phyloP scores from a whole-genome alignment of 805 yeast species.

The Henningerozyma blattae region DNA sequence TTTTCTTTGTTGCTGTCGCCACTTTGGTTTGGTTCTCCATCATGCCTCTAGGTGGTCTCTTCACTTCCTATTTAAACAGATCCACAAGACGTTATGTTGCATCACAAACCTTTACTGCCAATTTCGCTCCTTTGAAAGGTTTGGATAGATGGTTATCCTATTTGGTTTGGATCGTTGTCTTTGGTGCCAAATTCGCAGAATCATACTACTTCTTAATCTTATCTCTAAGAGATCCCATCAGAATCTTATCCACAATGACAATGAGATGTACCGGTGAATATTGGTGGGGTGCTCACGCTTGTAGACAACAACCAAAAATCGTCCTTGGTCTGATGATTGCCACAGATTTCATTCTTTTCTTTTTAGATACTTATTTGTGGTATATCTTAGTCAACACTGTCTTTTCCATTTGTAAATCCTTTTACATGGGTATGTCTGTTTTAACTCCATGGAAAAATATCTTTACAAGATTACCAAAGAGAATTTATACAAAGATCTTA shows the following conservation, averaged over 20 bases:
- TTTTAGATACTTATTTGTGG: slow-evolving; percentile 99
- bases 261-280: slow-evolving; percentile 95
- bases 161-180: slow-evolving; percentile 79
- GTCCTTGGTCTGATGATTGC: slow-evolving; percentile 86
- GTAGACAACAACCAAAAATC: slow-evolving; percentile 79
- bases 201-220: slow-evolving; percentile 86
- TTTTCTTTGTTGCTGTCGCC: slow-evolving; percentile 77
- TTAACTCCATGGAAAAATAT: slow-evolving; percentile 99
- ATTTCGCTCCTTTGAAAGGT: slow-evolving; percentile 69
- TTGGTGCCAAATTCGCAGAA: slow-evolving; percentile 79
- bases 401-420: slow-evolving; percentile 94
- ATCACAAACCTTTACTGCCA: slow-evolving; percentile 92
- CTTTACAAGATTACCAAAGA: slow-evolving; percentile 94
- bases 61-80: slow-evolving; percentile 75
- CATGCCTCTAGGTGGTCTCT: slow-evolving; percentile 95
- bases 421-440: slow-evolving; percentile 97
- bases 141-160: slow-evolving; percentile 95
- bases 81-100: slow-evolving; percentile 81
- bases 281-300: slow-evolving; percentile 67
- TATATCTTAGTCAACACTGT: slow-evolving; percentile 90
- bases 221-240: slow-evolving; percentile 88
- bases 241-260: slow-evolving; percentile 68
- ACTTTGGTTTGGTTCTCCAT: slow-evolving; percentile 79
- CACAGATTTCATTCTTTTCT: slow-evolving; percentile 89
- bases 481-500: slow-evolving; percentile 93